Evolutionary conservation across 345 rosid genomes (phyloP), one percentile per base, ranked within the genome.

Genomic region (Turritis glabra): DNA sequence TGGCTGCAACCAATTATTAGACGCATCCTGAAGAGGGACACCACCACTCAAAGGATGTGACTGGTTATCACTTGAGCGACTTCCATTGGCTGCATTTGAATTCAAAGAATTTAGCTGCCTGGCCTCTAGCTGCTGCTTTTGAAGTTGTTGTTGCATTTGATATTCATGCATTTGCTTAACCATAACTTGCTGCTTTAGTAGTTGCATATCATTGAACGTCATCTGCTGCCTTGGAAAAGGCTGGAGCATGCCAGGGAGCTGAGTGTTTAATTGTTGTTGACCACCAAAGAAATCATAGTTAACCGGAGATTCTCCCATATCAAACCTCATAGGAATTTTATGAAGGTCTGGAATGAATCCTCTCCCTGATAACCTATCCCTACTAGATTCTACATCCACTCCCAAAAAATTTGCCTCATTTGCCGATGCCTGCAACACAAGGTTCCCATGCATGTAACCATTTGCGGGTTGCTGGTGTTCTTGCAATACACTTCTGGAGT

Each of bases 121-220:
- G 46, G 78, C 73, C 61, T 88, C 90, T 69, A 78, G 66, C 53
- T 82, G 89, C 53, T 83, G 84, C 74, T 84, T 86, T 63, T 81
- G 84, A 70, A 85, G 77, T 17, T 85, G 86, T 65, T 85, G 86
- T 81, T 86, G 96, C 73, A 92, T 84, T 76, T 92, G 97, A 62
- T 83, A 74, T 41, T 90, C 96, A 60, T 90, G 96, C 80, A 90
- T 80, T 81, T 92, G 91, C 83, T 83, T 92, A 35, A 75, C 67
- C 84, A 92, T 84, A 57, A 82, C 67, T 62, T 90, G 89, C 67
- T 95, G 92, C 76, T 92, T 97, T 40, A 90, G 43, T 23, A 95
- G 80, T 78, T 88, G 96, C 90, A 89, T 78, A 53, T 90, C 99
- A 78, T 65, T 81, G 70, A 81, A 77, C 71, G 88, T 90, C 29